A percentile compares a stretch with the other conserved stretches of the same genome.
These are phyloP conservation scores for Thalassiosira exigua DNA, from an alignment of 352 stramenopile genomes.

Conservation along the genomic window DNA sequence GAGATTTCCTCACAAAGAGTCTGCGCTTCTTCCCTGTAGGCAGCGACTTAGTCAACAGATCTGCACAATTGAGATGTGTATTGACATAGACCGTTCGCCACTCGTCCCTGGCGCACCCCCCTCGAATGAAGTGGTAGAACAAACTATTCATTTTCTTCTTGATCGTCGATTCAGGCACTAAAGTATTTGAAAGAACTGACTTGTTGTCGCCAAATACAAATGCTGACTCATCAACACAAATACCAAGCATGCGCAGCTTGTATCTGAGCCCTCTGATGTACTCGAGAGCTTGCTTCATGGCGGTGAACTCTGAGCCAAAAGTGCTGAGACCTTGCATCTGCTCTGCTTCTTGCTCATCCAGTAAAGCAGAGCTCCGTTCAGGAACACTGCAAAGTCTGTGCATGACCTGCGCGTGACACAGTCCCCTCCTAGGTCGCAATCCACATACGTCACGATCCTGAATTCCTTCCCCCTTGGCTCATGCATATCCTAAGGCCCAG, in stretches of 20 bases:
- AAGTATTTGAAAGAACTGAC: conserved; percentile 15
- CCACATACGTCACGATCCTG: conserved; percentile 31
- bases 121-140: conserved; percentile 43
- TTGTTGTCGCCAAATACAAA: conserved; percentile 34
- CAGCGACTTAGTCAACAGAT: conserved; percentile 55
- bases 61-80: conserved; percentile 45
- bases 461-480: conserved; percentile 24
- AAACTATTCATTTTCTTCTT: conserved; percentile 53
- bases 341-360: conserved; percentile 65
- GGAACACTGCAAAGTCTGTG: conserved; percentile 56
- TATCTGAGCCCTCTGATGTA: conserved; percentile 37
- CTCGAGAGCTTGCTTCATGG: conserved; percentile 45
- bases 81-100: conserved; percentile 51
- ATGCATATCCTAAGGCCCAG: conserved; percentile 31
- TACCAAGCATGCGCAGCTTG: conserved; percentile 52
- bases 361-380: conserved; percentile 49
- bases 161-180: conserved; percentile 11
- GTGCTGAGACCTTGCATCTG: conserved; percentile 40
- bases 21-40: conserved; percentile 26
- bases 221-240: conserved; percentile 22
- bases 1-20: conserved; percentile 27
- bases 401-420: conserved; percentile 47
- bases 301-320: conserved; percentile 38
- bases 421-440: conserved; percentile 48
- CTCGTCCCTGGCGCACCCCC: conserved; percentile 18